phyloP scores from a whole-genome alignment of 805 yeast genomes.

The Candida silvicultrix region DNA sequence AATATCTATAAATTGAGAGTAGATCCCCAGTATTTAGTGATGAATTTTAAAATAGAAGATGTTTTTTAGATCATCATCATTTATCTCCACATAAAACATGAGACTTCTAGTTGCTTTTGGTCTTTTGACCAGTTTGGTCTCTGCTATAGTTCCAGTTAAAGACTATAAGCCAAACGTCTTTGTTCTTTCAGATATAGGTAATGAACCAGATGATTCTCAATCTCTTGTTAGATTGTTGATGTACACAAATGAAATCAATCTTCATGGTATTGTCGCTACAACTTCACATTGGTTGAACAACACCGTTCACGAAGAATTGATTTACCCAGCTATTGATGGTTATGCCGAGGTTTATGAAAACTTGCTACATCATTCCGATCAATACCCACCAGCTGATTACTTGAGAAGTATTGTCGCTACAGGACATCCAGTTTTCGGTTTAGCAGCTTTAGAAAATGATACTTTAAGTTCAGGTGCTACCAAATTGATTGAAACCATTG shows the following conservation, averaged over 20 bases:
- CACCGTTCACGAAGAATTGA: constrained; percentile 24
- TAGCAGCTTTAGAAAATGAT: constrained; percentile 12
- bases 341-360: constrained; percentile 22
- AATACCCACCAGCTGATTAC: constrained; percentile 22
- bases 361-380: constrained; percentile 19
- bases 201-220: constrained; percentile 27
- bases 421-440: constrained; percentile 23
- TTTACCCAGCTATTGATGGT: constrained; percentile 25
- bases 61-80: no score
- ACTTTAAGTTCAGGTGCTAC: constrained; percentile 21
- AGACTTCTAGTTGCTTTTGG: no score
- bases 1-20: no score
- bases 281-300: constrained; percentile 27
- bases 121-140: neutral
- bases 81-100: no score
- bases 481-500: constrained; percentile 19
- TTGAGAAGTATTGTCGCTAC: constrained; percentile 19
- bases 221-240: constrained; percentile 24
- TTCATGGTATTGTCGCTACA: constrained; percentile 27
- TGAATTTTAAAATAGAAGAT: no score
- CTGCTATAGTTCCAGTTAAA: constrained; percentile 19
- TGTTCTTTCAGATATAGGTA: constrained; percentile 25
- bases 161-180: constrained; percentile 24
- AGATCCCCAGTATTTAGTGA: no score
- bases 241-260: constrained; percentile 23